Evolutionary conservation across 805 yeast species (phyloP), one percentile per base, ranked within the genome.

Genomic region (Nakazawaea holstii): DNA sequence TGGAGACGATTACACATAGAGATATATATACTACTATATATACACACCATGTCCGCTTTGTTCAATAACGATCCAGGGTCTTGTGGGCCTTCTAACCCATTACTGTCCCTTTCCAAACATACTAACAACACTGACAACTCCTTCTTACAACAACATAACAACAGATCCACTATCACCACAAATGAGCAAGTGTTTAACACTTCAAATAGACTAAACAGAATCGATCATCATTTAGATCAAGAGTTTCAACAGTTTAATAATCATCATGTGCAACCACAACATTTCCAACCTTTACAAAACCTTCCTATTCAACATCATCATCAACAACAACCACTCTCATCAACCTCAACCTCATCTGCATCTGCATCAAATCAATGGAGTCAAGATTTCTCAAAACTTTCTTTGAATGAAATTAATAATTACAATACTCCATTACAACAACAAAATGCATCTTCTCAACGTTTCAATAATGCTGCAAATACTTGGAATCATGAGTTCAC

Each of bases 61-160:
- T 31, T 54, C 10, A 47, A 47, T 43, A 45, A 39, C 24, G 55
- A 52, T 27, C 64, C 72, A 15, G 65, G 64, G 4, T 53, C 60
- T 36, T 75, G 80, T 61, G 74, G 77, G 24, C 74, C 74, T 3
- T 59, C 70, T 4, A 73, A 67, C 50, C 77, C 79, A 11, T 55
- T 74, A 32, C 61, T 61, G 52, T 72, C 69, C 58, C 58, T 74
- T 35, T 53, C 69, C 15, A 65, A 67, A 46, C 74, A 70, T 46
- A 52, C 75, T 0, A 70, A 68, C 46, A 48, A 6, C 32, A 43
- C 24, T 15, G 13, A 26, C 32, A 26, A 26, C 17, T n/a, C n/a
- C n/a, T 6, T 11, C 6, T 30, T 6, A 4, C 31, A 6, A 13
- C 20, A 26, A 8, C 17, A 27, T 17, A 13, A 9, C 11, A 15